phyloP scores from a whole-genome alignment of 495 filamentous ascomycete genomes.

The Chaetomium fimeti region DNA sequence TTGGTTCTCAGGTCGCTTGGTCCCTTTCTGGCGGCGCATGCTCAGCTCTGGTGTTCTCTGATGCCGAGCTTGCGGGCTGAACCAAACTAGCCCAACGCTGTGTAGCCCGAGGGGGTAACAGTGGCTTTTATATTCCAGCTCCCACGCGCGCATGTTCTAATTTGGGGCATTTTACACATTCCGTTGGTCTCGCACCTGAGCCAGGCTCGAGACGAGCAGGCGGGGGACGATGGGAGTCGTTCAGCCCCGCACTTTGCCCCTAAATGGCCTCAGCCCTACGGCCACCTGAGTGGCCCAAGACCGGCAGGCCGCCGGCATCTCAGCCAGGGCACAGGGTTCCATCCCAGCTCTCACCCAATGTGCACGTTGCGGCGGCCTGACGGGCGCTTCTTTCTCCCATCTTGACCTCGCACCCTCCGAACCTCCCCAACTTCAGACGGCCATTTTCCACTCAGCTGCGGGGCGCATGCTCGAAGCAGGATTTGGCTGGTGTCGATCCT shows the following conservation, averaged over 20 bases:
- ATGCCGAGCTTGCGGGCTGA: neutral
- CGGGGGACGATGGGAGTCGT: neutral
- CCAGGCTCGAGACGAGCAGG: neutral
- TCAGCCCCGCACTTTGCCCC: neutral
- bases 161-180: neutral
- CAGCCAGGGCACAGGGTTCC: neutral
- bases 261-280: constrained; percentile 20
- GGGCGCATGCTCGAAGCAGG: too few species aligned
- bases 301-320: neutral
- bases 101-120: neutral
- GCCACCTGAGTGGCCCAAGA: constrained; percentile 10
- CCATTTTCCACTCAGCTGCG: neutral
- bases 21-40: too few species aligned
- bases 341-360: neutral
- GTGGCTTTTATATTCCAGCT: neutral
- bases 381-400: neutral
- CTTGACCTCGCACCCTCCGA: neutral
- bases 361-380: neutral
- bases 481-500: neutral
- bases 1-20: too few species aligned
- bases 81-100: neutral
- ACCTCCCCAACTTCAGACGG: neutral
- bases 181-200: neutral
- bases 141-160: neutral
- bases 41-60: too few species aligned